Evolutionary conservation across 495 filamentous ascomycete genomes (phyloP).

Genomic region (Elaphomyces granulatus): DNA sequence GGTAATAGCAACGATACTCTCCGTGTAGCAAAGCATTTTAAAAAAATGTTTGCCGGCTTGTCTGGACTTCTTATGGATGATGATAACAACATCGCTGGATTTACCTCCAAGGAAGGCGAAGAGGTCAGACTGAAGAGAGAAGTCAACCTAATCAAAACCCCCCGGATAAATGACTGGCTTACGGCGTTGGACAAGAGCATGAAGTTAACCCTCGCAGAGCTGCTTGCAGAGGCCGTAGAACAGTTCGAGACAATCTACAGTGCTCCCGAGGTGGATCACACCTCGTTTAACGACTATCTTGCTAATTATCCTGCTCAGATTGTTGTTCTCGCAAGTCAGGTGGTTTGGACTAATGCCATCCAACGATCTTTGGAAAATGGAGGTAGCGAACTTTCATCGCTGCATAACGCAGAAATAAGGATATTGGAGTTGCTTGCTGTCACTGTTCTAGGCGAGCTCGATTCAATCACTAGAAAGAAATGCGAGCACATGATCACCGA

Average conservation of each 20-base stretch:
- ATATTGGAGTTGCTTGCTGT: constrained; percentile 70
- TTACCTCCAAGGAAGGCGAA: constrained; percentile 93
- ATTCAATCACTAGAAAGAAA: constrained; percentile 77
- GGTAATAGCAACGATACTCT: constrained; percentile 96
- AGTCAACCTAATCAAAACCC: constrained; percentile 82
- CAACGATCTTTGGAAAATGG: constrained; percentile 57
- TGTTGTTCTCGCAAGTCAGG: constrained; percentile 89
- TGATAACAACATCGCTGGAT: constrained; percentile 72
- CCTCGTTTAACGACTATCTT: constrained; percentile 61
- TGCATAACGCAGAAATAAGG: constrained; percentile 64
- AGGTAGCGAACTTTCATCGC: constrained; percentile 45
- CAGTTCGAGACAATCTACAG: constrained; percentile 55
- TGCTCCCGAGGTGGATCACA: constrained; percentile 46
- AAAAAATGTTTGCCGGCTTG: constrained; percentile 98
- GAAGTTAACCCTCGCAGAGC: constrained; percentile 84
- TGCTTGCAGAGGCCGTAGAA: constrained; percentile 72
- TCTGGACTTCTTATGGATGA: constrained; percentile 85
- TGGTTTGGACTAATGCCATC: constrained; percentile 78
- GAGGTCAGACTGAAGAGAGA: constrained; percentile 73
- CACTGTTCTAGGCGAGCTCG: constrained; percentile 82
- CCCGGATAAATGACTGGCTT: constrained; percentile 97
- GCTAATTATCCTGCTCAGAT: constrained; percentile 79
- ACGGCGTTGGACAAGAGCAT: constrained; percentile 80
- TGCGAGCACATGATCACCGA: constrained; percentile 98
- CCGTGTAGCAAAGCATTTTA: constrained; percentile 93